Conservation (phyloP, 2,329 filamentous ascomycete species). For the Thelonectria olida region DNA sequence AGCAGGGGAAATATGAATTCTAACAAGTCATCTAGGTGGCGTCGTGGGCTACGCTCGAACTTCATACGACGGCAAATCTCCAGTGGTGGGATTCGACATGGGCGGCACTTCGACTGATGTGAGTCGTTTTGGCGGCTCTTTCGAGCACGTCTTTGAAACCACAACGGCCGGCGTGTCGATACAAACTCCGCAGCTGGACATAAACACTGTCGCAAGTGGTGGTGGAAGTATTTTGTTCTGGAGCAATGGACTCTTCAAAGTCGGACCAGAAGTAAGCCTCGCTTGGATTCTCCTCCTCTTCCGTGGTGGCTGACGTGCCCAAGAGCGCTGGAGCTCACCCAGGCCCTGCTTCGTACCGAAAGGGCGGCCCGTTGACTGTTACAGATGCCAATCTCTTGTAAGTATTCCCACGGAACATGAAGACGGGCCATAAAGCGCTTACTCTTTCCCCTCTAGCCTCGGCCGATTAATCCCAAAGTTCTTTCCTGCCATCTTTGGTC, state of each 20-base stretch:
- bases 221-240: slow-evolving; percentile 68
- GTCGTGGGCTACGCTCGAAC: slow-evolving; percentile 25
- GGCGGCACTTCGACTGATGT: slow-evolving; percentile 77
- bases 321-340: slow-evolving; percentile 74
- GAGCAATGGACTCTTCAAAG: slow-evolving; percentile 74
- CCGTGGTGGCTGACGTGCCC: background rate
- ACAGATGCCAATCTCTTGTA: slow-evolving; percentile 74
- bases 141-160: slow-evolving; percentile 79
- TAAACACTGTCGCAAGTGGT: slow-evolving; percentile 71
- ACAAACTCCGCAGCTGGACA: slow-evolving; percentile 75
- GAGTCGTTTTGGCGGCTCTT: slow-evolving; percentile 73
- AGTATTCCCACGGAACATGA: background rate
- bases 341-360: slow-evolving; percentile 75
- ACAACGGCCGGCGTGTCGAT: slow-evolving; percentile 76
- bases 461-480: slow-evolving; percentile 66
- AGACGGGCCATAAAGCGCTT: background rate
- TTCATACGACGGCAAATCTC: slow-evolving; percentile 28
- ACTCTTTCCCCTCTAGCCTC: slow-evolving; percentile 45
- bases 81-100: slow-evolving; percentile 39
- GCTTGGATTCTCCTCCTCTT: background rate
- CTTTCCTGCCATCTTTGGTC: slow-evolving; percentile 58
- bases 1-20: rapidly evolving
- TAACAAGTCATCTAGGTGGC: slow-evolving; percentile 1
- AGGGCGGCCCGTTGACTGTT: slow-evolving; percentile 74
- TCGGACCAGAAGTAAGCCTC: slow-evolving; percentile 64